These are phyloP conservation scores for Rhypophila decipiens DNA, from an alignment of 495 filamentous ascomycete genomes.

Conservation along the genomic window DNA sequence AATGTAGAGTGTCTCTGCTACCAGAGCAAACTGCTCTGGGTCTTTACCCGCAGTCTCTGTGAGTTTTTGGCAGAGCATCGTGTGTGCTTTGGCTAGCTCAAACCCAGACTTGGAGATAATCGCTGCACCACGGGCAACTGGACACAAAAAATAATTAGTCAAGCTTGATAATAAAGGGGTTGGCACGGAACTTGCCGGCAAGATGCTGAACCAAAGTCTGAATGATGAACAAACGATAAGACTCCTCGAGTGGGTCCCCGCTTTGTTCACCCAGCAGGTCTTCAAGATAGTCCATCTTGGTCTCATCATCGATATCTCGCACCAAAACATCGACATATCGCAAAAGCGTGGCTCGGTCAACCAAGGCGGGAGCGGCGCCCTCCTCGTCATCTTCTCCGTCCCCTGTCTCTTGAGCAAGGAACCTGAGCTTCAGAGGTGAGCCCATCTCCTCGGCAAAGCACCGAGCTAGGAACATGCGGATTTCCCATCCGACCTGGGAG, in stretches of 20 bases:
- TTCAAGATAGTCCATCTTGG: conserved; percentile 20
- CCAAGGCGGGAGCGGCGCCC: neutral
- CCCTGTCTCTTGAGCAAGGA: neutral
- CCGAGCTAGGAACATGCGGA: conserved; percentile 30
- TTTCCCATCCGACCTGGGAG: conserved; percentile 29
- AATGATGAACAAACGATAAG: conserved; percentile 16
- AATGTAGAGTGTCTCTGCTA: conserved; percentile 47
- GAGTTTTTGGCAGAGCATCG: conserved; percentile 16
- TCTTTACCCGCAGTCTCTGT: neutral
- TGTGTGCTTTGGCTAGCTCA: conserved; percentile 26
- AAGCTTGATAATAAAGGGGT: neutral
- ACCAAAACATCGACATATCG: conserved; percentile 20
- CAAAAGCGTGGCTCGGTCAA: conserved; percentile 13
- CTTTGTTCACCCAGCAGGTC: conserved; percentile 11
- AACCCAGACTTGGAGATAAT: conserved; percentile 5
- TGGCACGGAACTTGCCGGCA: conserved; percentile 3
- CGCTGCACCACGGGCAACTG: neutral
- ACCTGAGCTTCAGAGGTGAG: conserved; percentile 13
- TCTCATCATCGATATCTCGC: conserved; percentile 13
- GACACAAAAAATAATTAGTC: conserved; percentile 5
- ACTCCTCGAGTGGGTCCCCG: neutral
- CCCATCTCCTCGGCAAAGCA: conserved; percentile 16
- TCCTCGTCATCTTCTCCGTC: neutral
- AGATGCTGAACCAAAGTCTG: conserved; percentile 20
- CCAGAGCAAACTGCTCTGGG: conserved; percentile 46